Conservation (phyloP, 805 yeast species). For the Wickerhamiella kurtzmanii region DNA sequence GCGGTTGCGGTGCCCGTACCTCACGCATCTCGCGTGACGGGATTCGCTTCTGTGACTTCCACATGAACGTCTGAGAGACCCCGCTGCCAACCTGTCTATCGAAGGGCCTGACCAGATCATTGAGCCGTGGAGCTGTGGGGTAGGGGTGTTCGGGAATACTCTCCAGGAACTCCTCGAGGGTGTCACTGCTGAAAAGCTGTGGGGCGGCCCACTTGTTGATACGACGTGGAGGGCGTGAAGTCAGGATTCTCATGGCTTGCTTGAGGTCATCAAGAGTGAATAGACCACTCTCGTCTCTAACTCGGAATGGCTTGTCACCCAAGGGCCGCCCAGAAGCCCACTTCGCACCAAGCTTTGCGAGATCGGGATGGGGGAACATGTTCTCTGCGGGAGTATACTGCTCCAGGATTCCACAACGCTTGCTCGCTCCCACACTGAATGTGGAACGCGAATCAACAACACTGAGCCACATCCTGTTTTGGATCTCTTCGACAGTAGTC, state of each 20-base stretch:
- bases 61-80: not conserved
- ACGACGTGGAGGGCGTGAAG: conserved; percentile 18
- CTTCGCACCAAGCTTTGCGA: conserved; percentile 1
- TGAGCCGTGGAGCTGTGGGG: not conserved
- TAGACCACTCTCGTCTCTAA: conserved; percentile 12
- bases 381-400: not conserved
- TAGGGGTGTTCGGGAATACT: conserved; percentile 3
- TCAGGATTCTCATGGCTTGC: conserved; percentile 6
- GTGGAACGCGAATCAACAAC: not conserved
- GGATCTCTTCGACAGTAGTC: not conserved
- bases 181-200: conserved; percentile 9
- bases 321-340: conserved; percentile 13
- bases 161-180: conserved; percentile 10
- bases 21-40: conserved; percentile 7
- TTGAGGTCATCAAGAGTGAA: conserved; percentile 8
- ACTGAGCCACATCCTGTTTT: not conserved
- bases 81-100: not conserved
- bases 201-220: conserved; percentile 16
- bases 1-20: conserved; percentile 10
- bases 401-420: conserved; percentile 3
- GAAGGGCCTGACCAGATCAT: not conserved
- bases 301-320: conserved; percentile 14
- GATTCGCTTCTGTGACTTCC: conserved; percentile 9
- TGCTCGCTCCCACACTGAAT: not conserved
- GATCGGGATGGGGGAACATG: conserved; percentile 1